Percentiles rank a stretch among this genome's conserved stretches.
Conservation (phyloP, 495 filamentous ascomycete genomes). For the Apodospora peruviana region DNA sequence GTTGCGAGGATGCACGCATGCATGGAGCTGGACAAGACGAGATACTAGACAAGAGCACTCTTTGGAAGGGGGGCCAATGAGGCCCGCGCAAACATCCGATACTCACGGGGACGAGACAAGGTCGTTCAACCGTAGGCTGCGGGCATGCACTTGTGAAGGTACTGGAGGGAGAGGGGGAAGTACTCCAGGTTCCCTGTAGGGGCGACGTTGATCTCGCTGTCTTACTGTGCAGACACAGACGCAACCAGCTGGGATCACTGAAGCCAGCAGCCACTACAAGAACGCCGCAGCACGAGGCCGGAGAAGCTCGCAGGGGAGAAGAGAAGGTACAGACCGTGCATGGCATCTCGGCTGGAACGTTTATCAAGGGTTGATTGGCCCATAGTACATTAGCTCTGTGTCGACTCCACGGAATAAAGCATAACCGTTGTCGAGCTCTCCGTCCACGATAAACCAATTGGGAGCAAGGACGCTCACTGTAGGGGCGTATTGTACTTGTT, state of each 20-base stretch:
- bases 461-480: constrained; percentile 15
- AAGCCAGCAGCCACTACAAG: constrained; percentile 2
- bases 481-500: constrained; percentile 28
- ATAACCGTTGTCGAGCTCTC: constrained; percentile 42
- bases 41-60: constrained; percentile 11
- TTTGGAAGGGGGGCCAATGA: constrained; percentile 24
- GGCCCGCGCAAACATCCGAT: constrained; percentile 28
- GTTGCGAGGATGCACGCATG: constrained; percentile 21
- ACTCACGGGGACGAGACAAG: constrained; percentile 23
- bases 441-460: constrained; percentile 35
- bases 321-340: constrained; percentile 22
- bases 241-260: constrained; percentile 10
- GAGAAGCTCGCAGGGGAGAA: constrained; percentile 12
- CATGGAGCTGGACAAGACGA: constrained; percentile 22
- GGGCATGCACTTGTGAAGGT: constrained; percentile 7
- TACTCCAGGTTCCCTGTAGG: constrained; percentile 6
- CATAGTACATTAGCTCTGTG: constrained; percentile 37
- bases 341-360: constrained; percentile 39
- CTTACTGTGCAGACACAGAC: constrained; percentile 15
- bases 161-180: not conserved
- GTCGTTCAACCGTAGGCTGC: constrained; percentile 18
- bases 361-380: constrained; percentile 34
- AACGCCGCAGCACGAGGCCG: constrained; percentile 15
- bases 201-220: constrained; percentile 15
- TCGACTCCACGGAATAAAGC: constrained; percentile 42